Conservation (phyloP, 1,284 basidiomycete species). For the Ustilago lituana region DNA sequence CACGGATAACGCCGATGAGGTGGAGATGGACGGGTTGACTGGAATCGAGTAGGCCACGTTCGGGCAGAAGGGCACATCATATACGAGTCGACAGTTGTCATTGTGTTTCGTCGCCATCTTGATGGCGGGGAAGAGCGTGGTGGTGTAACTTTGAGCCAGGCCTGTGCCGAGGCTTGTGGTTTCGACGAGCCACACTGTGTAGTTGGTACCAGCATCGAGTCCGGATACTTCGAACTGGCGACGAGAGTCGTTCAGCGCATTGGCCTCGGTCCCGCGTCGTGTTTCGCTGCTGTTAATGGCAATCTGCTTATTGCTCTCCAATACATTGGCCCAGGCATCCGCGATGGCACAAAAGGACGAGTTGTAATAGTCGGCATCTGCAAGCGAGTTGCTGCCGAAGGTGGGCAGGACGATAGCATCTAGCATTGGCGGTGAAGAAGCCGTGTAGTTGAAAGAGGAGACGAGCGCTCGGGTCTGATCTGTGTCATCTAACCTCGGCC, state of each 20-base stretch:
- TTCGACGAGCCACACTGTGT: constrained; percentile 67
- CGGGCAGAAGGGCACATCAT: constrained; percentile 68
- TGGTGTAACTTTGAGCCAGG: constrained; percentile 15
- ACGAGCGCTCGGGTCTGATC: constrained; percentile 63
- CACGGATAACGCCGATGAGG: constrained; percentile 54
- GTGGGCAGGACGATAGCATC: constrained; percentile 60
- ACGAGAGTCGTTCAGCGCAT: constrained; percentile 41
- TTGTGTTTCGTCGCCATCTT: constrained; percentile 66
- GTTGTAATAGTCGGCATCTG: constrained; percentile 57
- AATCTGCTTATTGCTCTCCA: constrained; percentile 10
- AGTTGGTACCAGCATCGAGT: constrained; percentile 63
- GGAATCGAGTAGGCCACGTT: constrained; percentile 69
- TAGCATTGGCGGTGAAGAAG: constrained; percentile 48
- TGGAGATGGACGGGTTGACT: constrained; percentile 58
- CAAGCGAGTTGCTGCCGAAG: constrained; percentile 39
- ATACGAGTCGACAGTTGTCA: constrained; percentile 66
- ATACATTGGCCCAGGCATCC: constrained; percentile 38
- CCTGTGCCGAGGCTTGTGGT: constrained; percentile 43
- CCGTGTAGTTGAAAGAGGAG: constrained; percentile 62
- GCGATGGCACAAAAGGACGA: constrained; percentile 66
- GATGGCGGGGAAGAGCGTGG: constrained; percentile 54
- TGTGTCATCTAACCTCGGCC: constrained; percentile 63
- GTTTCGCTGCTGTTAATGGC: constrained; percentile 56
- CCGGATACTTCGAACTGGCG: constrained; percentile 50
- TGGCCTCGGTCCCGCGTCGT: constrained; percentile 39